phyloP scores from a whole-genome alignment of 2,329 filamentous ascomycete genomes.

The Fusarium abutilonis region DNA sequence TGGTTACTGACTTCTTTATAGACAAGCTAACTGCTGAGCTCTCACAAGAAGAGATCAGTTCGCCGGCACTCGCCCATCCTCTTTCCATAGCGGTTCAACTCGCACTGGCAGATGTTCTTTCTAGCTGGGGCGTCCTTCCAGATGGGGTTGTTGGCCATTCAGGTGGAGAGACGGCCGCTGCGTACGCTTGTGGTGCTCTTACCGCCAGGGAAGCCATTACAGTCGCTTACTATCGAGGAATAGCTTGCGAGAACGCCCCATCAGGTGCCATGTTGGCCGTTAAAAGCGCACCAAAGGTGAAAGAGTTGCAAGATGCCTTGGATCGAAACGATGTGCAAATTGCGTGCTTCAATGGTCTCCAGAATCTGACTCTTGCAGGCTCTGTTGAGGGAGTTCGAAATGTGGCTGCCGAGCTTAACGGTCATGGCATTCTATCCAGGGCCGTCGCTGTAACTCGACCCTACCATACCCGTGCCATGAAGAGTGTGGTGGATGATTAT shows the following conservation, averaged over 20 bases:
- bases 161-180: conserved; percentile 39
- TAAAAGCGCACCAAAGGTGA: conserved; percentile 31
- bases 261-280: conserved; percentile 33
- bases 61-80: conserved; percentile 32
- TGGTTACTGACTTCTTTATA: conserved; percentile 14
- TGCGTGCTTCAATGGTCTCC: conserved; percentile 39
- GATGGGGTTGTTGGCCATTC: conserved; percentile 39
- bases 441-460: conserved; percentile 36
- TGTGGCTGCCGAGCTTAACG: conserved; percentile 26
- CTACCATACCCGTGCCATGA: conserved; percentile 38
- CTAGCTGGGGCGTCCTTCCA: conserved; percentile 35
- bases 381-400: conserved; percentile 34
- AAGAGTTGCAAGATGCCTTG: conserved; percentile 31
- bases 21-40: conserved; percentile 33
- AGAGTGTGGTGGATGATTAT: conserved; percentile 35
- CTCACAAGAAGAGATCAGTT: conserved; percentile 31
- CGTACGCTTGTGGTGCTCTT: conserved; percentile 38
- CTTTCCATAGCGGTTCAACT: conserved; percentile 37
- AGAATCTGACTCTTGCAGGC: conserved; percentile 39
- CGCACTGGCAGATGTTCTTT: conserved; percentile 32
- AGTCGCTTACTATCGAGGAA: conserved; percentile 36
- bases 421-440: conserved; percentile 31
- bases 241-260: conserved; percentile 38
- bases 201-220: conserved; percentile 38
- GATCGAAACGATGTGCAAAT: conserved; percentile 37